These are phyloP conservation scores for Cercophora newfieldiana DNA, from an alignment of 495 filamentous ascomycete genomes.

Conservation along the genomic window DNA sequence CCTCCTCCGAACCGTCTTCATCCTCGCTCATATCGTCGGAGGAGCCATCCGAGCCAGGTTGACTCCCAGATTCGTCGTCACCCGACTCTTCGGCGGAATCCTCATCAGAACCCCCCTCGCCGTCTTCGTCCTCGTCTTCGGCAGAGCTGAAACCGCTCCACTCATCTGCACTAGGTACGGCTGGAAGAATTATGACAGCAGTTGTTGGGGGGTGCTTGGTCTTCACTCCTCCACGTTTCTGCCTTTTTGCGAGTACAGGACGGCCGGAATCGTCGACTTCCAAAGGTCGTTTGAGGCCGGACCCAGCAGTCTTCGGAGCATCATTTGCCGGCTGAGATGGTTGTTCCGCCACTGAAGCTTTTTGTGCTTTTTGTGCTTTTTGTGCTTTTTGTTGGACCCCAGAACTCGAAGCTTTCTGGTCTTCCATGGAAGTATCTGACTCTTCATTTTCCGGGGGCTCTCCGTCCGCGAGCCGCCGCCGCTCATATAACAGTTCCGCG, in stretches of 20 bases:
- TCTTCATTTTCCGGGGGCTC: slow-evolving; percentile 20
- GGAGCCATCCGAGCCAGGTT: slow-evolving; percentile 16
- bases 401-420: slow-evolving; percentile 25
- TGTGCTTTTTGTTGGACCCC: no score
- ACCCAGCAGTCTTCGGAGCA: slow-evolving; percentile 54
- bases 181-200: background rate
- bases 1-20: slow-evolving; percentile 14
- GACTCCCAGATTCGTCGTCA: slow-evolving; percentile 32
- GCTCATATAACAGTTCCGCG: slow-evolving; percentile 39
- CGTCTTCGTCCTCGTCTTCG: slow-evolving; percentile 25
- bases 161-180: slow-evolving; percentile 33
- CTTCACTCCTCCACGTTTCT: slow-evolving; percentile 54
- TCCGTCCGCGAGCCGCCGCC: slow-evolving; percentile 21
- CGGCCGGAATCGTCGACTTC: slow-evolving; percentile 74
- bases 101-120: slow-evolving; percentile 30
- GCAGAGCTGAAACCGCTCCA: slow-evolving; percentile 41
- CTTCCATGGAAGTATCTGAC: slow-evolving; percentile 35
- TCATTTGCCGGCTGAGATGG: slow-evolving; percentile 14
- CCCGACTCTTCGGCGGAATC: slow-evolving; percentile 34
- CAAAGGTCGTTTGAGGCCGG: slow-evolving; percentile 83
- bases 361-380: background rate
- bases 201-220: slow-evolving; percentile 28
- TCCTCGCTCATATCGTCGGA: background rate
- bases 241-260: slow-evolving; percentile 74
- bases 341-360: background rate